These are phyloP conservation scores for Yarrowia yakushimensis DNA, from an alignment of 805 yeast species.

Conservation along the genomic window DNA sequence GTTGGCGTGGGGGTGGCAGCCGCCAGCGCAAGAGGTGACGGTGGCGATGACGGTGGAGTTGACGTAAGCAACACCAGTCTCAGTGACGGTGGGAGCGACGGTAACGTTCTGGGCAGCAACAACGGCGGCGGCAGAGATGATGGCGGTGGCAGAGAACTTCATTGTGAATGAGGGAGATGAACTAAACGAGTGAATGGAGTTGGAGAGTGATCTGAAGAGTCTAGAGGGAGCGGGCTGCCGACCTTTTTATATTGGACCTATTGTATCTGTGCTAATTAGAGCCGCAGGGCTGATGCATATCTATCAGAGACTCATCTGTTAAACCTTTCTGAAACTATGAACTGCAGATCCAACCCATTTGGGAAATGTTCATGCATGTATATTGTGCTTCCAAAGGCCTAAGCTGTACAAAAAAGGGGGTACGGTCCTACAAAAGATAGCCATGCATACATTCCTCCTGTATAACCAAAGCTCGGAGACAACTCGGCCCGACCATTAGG, in stretches of 20 bases:
- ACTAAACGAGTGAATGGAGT: not conserved
- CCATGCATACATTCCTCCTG: constrained; percentile 6
- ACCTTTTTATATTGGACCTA: not conserved
- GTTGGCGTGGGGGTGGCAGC: constrained; percentile 5
- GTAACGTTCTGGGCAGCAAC: constrained; percentile 22
- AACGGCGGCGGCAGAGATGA: constrained; percentile 14
- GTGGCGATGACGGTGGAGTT: constrained; percentile 21
- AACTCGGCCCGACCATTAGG: not conserved
- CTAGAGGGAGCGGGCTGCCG: not conserved
- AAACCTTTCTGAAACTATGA: not conserved
- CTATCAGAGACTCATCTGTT: not conserved
- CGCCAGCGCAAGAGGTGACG: constrained; percentile 24
- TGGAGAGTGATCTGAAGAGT: not conserved
- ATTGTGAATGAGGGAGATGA: not conserved
- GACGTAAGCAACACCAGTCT: not conserved
- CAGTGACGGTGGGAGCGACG: not conserved
- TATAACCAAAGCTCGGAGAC: no score
- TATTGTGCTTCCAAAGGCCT: not conserved
- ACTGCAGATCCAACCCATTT: not conserved
- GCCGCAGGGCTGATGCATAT: constrained; percentile 16
- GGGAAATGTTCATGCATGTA: constrained; percentile 3
- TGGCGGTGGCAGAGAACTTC: not conserved
- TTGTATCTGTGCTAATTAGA: not conserved
- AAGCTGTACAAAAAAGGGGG: constrained; percentile 3
- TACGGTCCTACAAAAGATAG: not conserved